Percentiles rank a stretch among this genome's conserved stretches.
These are phyloP conservation scores for Barnettozyma sucrosica DNA, from an alignment of 805 yeast genomes.

Conservation along the genomic window DNA sequence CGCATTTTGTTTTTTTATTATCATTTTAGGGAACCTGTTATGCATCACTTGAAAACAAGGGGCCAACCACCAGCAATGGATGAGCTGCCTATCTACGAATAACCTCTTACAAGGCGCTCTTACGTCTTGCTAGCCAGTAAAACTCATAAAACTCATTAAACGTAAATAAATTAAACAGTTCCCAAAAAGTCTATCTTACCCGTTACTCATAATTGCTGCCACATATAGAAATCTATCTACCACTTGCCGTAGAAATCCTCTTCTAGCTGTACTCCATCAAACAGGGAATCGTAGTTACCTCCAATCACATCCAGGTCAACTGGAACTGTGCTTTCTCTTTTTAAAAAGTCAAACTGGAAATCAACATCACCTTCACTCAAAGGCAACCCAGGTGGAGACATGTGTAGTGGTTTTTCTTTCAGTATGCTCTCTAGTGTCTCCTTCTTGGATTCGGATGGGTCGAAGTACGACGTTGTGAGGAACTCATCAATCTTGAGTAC, in stretches of 20 bases:
- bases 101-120: background rate
- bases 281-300: conserved; percentile 13
- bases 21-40: no score
- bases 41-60: no score
- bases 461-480: conserved; percentile 21
- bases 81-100: no score
- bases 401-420: conserved; percentile 3
- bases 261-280: conserved; percentile 10
- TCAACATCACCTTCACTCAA: conserved; percentile 11
- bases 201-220: background rate
- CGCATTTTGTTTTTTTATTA: no score
- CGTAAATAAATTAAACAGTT: conserved; percentile 1
- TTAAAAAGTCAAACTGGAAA: conserved; percentile 23
- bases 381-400: conserved; percentile 7
- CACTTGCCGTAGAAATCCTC: conserved; percentile 12
- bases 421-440: conserved; percentile 2
- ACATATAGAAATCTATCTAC: conserved; percentile 6
- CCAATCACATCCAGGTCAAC: conserved; percentile 7
- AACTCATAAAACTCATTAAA: conserved; percentile 3
- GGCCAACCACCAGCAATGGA: no score
- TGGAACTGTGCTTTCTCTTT: conserved; percentile 12
- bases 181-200: background rate
- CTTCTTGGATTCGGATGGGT: conserved; percentile 4
- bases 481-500: conserved; percentile 23
- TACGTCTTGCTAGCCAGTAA: background rate